Base-by-base conservation (phyloP, 768 basidiomycete species). In the Dictyophora rubrovolvata region DNA sequence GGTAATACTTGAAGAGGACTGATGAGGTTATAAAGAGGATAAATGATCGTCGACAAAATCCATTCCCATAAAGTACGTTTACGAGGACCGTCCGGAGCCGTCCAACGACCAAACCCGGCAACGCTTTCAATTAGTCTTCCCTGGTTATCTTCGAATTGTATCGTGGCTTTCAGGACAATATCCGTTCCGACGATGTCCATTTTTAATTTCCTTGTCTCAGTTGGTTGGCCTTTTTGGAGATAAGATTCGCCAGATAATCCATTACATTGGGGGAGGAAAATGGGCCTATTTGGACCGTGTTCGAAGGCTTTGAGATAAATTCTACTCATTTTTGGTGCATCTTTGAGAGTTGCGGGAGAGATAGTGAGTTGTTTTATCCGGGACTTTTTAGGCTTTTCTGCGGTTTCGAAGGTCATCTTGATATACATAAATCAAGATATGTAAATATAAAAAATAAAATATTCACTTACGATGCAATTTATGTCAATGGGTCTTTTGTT, bases 21-120 rank as follows among this genome's bases (percentile, higher is more conserved):
- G 46, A 51, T 34, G n/a, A 59, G 10, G 5, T 42, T 11, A 18
- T 59, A 34, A 18, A 59, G 33, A 16, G 57, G 49, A 20, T 51
- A 59, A 22, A 59, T 35, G 18, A 59, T 36, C n/a, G 50, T 51
- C 10, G 57, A 52, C 33, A 36, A 53, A 34, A 59, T 35, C 57
- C 57, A 59, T 18, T 59, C 57, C 57, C 57, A 51, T 8, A 59
- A 21, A 18, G 57, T 51, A 14, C 57, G 57, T 21, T 28, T 36
- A 17, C 57, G 48, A 20, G 36, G 11, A n/a, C 57, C 22, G 36
- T n/a, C 20, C n/a, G 57, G 57, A 9, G 49, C 18, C 2, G 48
- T 11, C 48, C 57, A 59, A 33, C 17, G 9, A 23, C 48, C 57
- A 21, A 36, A 59, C 0, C 57, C 57, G 33, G 52, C 57, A 22